These are phyloP conservation scores for Talaromyces islandicus DNA, from an alignment of 2,329 filamentous ascomycete genomes.

Conservation along the genomic window DNA sequence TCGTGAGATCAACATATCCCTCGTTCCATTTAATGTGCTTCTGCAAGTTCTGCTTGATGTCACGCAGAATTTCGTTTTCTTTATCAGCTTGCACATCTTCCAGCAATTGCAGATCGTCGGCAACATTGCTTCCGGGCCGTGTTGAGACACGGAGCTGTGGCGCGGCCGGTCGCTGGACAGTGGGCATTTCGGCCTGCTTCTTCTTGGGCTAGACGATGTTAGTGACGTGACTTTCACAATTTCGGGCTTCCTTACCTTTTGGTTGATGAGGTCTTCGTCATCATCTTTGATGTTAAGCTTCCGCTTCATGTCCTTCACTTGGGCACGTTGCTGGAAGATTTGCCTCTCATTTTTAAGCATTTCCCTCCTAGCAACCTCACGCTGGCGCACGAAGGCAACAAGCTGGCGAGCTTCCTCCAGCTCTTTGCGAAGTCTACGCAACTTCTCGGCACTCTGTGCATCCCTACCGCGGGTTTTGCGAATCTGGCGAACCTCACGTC, in stretches of 20 bases:
- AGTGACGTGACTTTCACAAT: conserved; percentile 27
- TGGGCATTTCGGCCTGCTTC: conserved; percentile 56
- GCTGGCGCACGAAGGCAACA: conserved; percentile 68
- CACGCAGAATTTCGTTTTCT: conserved; percentile 70
- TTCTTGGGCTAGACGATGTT: conserved; percentile 59
- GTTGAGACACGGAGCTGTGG: conserved; percentile 64
- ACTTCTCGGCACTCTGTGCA: conserved; percentile 87
- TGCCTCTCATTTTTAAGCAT: conserved; percentile 66
- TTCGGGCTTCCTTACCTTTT: conserved; percentile 60
- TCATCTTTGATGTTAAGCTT: conserved; percentile 84
- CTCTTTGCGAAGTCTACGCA: conserved; percentile 85
- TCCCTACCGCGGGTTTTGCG: conserved; percentile 93
- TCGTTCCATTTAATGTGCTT: conserved; percentile 91
- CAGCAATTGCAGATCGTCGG: conserved; percentile 72
- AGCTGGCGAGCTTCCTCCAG: conserved; percentile 82
- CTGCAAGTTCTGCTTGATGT: conserved; percentile 79
- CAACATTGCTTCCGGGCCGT: conserved; percentile 65
- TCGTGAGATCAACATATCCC: conserved; percentile 81
- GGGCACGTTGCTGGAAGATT: conserved; percentile 75
- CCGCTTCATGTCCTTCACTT: conserved; percentile 82
- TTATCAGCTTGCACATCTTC: conserved; percentile 74
- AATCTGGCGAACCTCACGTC: conserved; percentile 87
- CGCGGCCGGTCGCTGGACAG: conserved; percentile 56
- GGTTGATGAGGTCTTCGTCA: conserved; percentile 90
- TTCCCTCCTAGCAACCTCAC: conserved; percentile 74